These are phyloP conservation scores for Clonostachys solani DNA, from an alignment of 2,329 filamentous ascomycete genomes.

Conservation along the genomic window DNA sequence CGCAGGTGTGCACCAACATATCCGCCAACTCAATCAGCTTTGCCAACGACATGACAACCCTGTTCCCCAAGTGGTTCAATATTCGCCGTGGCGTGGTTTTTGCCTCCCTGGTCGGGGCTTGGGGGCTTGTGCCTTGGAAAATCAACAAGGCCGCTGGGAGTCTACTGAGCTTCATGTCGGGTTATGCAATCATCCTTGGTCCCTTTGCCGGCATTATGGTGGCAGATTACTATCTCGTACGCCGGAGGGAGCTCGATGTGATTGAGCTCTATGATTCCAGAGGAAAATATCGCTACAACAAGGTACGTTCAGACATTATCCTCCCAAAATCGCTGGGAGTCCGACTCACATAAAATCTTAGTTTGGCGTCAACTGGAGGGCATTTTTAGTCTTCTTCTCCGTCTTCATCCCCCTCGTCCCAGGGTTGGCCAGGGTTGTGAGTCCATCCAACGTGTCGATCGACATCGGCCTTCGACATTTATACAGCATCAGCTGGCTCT, in stretches of 20 bases:
- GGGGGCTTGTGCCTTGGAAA: constrained; percentile 27
- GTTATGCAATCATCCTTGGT: constrained; percentile 26
- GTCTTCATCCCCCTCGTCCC: constrained; percentile 8
- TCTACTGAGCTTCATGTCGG: constrained; percentile 23
- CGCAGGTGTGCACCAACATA: constrained; percentile 19
- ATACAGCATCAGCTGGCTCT: neutral
- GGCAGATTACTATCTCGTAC: constrained; percentile 31
- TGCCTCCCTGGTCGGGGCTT: constrained; percentile 21
- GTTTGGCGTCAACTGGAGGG: constrained; percentile 24
- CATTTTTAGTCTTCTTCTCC: constrained; percentile 16
- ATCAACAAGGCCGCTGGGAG: constrained; percentile 19
- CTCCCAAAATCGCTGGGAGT: too few species aligned
- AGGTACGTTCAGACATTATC: too few species aligned
- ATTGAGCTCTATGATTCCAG: constrained; percentile 33
- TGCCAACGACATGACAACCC: constrained; percentile 20
- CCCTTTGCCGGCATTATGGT: constrained; percentile 34
- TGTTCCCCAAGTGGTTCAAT: constrained; percentile 21
- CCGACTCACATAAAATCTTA: constrained; percentile 10
- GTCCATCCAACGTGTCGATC: neutral
- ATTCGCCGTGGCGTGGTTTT: constrained; percentile 21
- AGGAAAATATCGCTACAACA: constrained; percentile 29
- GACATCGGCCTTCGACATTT: neutral
- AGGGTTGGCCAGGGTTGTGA: neutral
- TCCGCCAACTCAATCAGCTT: constrained; percentile 19
- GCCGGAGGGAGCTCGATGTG: constrained; percentile 29